These are phyloP conservation scores for Mycena galericulata DNA, from an alignment of 768 basidiomycete species.

Conservation along the genomic window DNA sequence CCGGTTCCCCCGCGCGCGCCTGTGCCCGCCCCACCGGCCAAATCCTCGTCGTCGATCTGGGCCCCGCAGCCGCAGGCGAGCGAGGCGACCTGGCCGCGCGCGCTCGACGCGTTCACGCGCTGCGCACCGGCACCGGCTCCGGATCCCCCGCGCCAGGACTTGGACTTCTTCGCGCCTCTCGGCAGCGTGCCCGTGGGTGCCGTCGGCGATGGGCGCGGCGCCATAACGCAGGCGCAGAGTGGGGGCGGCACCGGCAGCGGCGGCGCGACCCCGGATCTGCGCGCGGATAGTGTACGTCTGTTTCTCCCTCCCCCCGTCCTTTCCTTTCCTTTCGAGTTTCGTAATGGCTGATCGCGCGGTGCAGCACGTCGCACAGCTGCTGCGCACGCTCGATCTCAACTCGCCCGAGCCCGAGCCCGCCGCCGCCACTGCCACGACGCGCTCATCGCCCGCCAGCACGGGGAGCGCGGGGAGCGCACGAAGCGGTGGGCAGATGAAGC, in stretches of 20 bases:
- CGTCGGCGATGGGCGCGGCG: slow-evolving; percentile 76
- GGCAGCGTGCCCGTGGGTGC: slow-evolving; percentile 70
- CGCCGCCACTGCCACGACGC: no score
- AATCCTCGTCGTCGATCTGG: slow-evolving; percentile 64
- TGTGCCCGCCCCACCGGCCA: neutral
- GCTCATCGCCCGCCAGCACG: slow-evolving; percentile 57
- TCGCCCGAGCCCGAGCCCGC: slow-evolving; percentile 71
- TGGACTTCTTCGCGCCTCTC: slow-evolving; percentile 75
- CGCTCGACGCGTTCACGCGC: slow-evolving; percentile 69
- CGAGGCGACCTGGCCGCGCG: slow-evolving; percentile 75
- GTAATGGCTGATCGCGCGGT: no score
- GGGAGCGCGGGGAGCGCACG: slow-evolving; percentile 41
- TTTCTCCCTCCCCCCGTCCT: slow-evolving; percentile 37
- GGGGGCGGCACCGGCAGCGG: slow-evolving; percentile 44
- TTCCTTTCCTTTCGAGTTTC: slow-evolving; percentile 33
- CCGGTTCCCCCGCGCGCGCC: no score
- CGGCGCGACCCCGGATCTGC: slow-evolving; percentile 25
- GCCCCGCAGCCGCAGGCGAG: slow-evolving; percentile 82
- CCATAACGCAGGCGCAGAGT: no score
- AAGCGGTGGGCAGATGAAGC: slow-evolving; percentile 4
- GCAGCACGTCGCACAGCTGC: slow-evolving; percentile 86
- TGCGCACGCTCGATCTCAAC: slow-evolving; percentile 83
- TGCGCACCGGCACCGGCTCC: slow-evolving; percentile 40
- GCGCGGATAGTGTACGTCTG: slow-evolving; percentile 58
- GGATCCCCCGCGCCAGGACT: no score